Conservation (phyloP, 768 basidiomycete genomes). For the Tephrocybe sp. region DNA sequence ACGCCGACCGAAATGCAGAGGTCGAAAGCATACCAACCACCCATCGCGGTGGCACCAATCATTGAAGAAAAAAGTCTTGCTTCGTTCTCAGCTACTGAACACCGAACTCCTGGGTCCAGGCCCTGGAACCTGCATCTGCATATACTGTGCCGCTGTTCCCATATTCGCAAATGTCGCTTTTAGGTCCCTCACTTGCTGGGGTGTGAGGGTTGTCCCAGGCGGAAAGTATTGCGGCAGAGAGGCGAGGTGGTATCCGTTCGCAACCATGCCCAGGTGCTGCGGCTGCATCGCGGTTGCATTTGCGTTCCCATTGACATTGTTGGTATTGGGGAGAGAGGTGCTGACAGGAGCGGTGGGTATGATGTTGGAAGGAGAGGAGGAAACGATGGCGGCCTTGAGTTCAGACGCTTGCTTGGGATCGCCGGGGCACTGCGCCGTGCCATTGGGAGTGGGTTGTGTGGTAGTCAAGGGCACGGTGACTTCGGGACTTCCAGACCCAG, state of each 20-base stretch:
- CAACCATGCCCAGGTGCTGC: constrained; percentile 18
- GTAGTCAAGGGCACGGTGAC: constrained; percentile 27
- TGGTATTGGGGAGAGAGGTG: not conserved
- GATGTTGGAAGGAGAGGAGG: constrained; percentile 1
- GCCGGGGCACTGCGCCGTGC: constrained; percentile 23
- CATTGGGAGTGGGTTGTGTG: constrained; percentile 30
- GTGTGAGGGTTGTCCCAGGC: constrained; percentile 39
- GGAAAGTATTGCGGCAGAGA: constrained; percentile 31
- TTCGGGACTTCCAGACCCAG: too few species aligned
- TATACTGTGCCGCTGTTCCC: constrained; percentile 26
- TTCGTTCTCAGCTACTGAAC: constrained; percentile 15
- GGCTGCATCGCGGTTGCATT: constrained; percentile 18
- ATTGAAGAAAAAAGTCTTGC: not conserved
- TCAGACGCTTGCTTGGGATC: constrained; percentile 22
- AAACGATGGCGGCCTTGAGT: constrained; percentile 18
- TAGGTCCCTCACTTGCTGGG: constrained; percentile 59
- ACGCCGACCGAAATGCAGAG: not conserved
- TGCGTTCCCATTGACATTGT: too few species aligned
- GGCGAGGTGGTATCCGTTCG: constrained; percentile 50
- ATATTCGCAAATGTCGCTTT: constrained; percentile 53
- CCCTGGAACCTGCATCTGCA: constrained; percentile 16
- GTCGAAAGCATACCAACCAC: not conserved
- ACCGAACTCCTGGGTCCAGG: constrained; percentile 15
- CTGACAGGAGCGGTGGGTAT: constrained; percentile 6
- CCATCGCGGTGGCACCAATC: not conserved